Evolutionary conservation across 148 eudicot species (phyloP), one percentile per base, ranked within the genome.

Genomic region (Chenopodium berlandieri): DNA sequence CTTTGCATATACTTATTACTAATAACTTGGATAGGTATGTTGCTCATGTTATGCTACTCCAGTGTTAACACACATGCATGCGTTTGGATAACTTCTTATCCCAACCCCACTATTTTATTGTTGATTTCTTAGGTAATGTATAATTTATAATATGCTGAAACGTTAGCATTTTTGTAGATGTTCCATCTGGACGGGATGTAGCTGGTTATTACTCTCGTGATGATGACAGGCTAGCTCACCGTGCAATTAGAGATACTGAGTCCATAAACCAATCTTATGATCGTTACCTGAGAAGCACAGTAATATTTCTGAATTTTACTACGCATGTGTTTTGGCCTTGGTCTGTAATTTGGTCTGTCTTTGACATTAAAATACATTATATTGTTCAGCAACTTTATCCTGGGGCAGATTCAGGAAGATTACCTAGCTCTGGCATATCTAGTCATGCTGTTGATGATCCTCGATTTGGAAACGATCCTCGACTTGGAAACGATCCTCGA

Each of bases 231-330:
- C 84, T 83, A 40, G 75, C 84, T 7, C 80, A 82, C 46, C 94
- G 75, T 73, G 85, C 78, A 73, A n/a, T 86, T 50, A 89, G 90
- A 88, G 98, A 92, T 80, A 82, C 89, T 6, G 91, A 92, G 13
- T 69, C 93, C 60, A 86, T 91, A 78, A 90, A 90, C 80, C 92
- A 93, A 74, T 90, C 94, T 44, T 94, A 94, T 77, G 93, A 90
- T 75, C 89, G 86, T 75, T 94, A 91, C 84, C 78, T 94, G 48
- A 93, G 89, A 23, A 83, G 87, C 70, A 75, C 88, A 87, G 94
- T 94, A 90, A 6, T 52, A 47, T 52, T 56, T 71, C 25, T 40
- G 44, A 40, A 40, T 40, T 7, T 40, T 40, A 40, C 44, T 40
- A 7, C 8, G 40, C 6, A 34, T 52, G 58, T 75, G 27, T 25